Evolutionary conservation across 2,329 filamentous ascomycete genomes (phyloP), one percentile per base, ranked within the genome.

Genomic region (Cordyceps cicadae): DNA sequence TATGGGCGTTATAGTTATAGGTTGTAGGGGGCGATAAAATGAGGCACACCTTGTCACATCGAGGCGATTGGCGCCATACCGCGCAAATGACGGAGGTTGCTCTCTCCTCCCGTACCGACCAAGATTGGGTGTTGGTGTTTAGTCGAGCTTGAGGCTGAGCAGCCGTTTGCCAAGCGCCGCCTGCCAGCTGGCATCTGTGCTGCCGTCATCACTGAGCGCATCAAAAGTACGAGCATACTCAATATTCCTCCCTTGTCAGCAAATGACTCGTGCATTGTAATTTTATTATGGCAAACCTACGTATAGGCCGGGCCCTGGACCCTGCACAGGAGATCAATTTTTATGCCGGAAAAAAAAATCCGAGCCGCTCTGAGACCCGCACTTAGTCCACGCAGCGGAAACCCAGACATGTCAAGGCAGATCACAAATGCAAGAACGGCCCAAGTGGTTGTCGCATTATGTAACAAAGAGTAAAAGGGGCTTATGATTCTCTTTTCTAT

Each of bases 401-500:
- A 37, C 12, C 34, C 2, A 37, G 34, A 37, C 34, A 37, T 3
- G 34, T 37, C 19, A 41, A 39, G 14, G 37, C 34, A 41, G 2
- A 29, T 43, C 39, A 51, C 24, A n/a, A 29, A 29, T 26, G 21
- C 24, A 54, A 32, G 15, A 39, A 21, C 9, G 2, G 5, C 14
- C 11, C 1, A 12, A 11, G 12, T n/a, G 21, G 41, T 58, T 51
- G 45, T 41, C 21, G 41, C 37, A 34, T 43, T 52, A 52, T 52
- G 29, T 45, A 34, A 43, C n/a, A 57, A 57, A 57, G 32, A 39
- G 15, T 29, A 41, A 57, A 29, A 12, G 37, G 19, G 34, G n/a
- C 4, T 39, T 52, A 37, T 59, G 46, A 37, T 46, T 19, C 48
- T 59, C 39, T 59, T 7, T 37, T 59, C 39, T 59, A 59, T 7